These are phyloP conservation scores for Diplodia scrobiculata DNA, from an alignment of 2,329 filamentous ascomycete genomes.

Conservation along the genomic window DNA sequence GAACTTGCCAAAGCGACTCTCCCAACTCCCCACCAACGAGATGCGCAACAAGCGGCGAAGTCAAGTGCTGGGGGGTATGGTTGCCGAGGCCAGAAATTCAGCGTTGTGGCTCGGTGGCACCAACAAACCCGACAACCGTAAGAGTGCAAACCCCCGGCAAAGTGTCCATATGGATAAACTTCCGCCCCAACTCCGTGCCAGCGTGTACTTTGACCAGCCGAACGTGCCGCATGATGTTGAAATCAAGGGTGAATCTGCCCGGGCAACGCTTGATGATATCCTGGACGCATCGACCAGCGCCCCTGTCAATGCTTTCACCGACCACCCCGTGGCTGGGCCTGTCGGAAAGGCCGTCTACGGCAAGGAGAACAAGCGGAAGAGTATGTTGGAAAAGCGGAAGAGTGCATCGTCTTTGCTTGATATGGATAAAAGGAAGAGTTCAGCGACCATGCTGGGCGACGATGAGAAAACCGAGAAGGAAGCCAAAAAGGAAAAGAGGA, in stretches of 20 bases:
- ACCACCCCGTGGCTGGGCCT: conserved; percentile 79
- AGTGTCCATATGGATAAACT: conserved; percentile 54
- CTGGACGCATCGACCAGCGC: conserved; percentile 85
- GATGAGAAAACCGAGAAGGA: conserved; percentile 29
- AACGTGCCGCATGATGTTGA: conserved; percentile 58
- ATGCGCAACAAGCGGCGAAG: conserved; percentile 71
- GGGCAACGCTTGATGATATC: conserved; percentile 85
- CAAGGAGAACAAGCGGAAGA: conserved; percentile 47
- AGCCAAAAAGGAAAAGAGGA: conserved; percentile 41
- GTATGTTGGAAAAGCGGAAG: conserved; percentile 13
- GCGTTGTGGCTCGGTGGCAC: conserved; percentile 49
- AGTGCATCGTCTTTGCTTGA: conserved; percentile 34
- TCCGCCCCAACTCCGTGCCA: conserved; percentile 86
- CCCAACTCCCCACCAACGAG: conserved; percentile 66
- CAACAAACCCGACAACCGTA: conserved; percentile 34
- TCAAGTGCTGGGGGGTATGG: conserved; percentile 68
- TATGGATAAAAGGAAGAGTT: conserved; percentile 30
- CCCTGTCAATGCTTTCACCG: conserved; percentile 87
- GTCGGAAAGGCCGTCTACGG: conserved; percentile 76
- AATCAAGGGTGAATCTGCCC: conserved; percentile 75
- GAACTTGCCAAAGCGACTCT: conserved; percentile 85
- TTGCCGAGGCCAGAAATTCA: conserved; percentile 57
- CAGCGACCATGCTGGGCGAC: conserved; percentile 21
- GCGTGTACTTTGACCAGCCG: conserved; percentile 80
- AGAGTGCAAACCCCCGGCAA: conserved; percentile 39